Evolutionary conservation across 371 early-diverging fungal genomes (phyloP).

Genomic region (Mortierella sp.): DNA sequence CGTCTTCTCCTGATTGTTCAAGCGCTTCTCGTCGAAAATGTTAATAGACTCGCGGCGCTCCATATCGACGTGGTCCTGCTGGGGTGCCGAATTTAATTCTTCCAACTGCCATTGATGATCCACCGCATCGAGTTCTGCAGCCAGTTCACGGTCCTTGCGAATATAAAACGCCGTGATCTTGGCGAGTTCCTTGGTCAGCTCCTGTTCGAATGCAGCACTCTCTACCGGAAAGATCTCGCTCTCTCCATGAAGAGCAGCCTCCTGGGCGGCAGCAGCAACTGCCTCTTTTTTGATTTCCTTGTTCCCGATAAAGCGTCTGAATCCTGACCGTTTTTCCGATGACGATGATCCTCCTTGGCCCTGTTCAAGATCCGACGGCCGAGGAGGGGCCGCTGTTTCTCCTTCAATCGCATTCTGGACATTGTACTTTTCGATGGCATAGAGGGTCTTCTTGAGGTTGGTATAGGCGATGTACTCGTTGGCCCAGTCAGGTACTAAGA

Average conservation of each 20-base stretch:
- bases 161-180: constrained; percentile 87
- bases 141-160: constrained; percentile 85
- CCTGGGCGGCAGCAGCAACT: constrained; percentile 22
- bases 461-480: constrained; percentile 54
- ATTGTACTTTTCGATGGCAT: constrained; percentile 56
- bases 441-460: constrained; percentile 52
- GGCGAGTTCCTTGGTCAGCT: constrained; percentile 81
- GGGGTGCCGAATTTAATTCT: constrained; percentile 21
- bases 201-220: constrained; percentile 50
- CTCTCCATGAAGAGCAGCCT: constrained; percentile 25
- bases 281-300: constrained; percentile 13
- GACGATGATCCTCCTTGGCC: constrained; percentile 20
- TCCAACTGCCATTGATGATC: constrained; percentile 57
- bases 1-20: constrained; percentile 32
- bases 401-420: constrained; percentile 33
- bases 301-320: constrained; percentile 26
- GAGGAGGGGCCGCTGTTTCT: background rate
- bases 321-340: constrained; percentile 18
- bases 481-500: constrained; percentile 56
- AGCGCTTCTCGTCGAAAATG: constrained; percentile 39
- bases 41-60: constrained; percentile 13
- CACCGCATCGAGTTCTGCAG: constrained; percentile 68
- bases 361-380: constrained; percentile 36
- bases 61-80: constrained; percentile 1
- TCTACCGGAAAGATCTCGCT: constrained; percentile 52